These are phyloP conservation scores for Centella asiatica DNA, from an alignment of 129 eudicot genomes.

Conservation along the genomic window DNA sequence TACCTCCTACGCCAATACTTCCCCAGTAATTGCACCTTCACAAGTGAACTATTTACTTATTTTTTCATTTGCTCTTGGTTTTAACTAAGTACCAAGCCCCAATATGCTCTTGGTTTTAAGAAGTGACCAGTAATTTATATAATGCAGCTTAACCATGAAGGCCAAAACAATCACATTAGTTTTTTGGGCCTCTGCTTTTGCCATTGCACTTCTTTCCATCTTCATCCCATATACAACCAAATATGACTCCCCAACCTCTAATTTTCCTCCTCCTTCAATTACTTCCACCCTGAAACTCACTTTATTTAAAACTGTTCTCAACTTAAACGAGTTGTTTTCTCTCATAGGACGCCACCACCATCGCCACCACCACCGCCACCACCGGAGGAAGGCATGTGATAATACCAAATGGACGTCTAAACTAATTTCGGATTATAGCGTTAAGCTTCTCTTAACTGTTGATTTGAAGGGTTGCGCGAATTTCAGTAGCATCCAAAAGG, in stretches of 20 bases:
- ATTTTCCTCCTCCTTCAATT: not conserved
- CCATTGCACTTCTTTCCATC: slow-evolving; percentile 48
- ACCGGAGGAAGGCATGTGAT: slow-evolving; percentile 30
- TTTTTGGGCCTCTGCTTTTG: slow-evolving; percentile 49
- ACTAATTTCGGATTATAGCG: slow-evolving; percentile 35
- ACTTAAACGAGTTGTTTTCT: slow-evolving; percentile 19
- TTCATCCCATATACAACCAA: slow-evolving; percentile 18
- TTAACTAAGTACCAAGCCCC: no score
- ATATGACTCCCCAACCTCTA: slow-evolving; percentile 14
- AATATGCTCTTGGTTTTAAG: no score
- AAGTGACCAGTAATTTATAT: no score
- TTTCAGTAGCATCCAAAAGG: slow-evolving; percentile 72
- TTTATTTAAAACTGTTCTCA: slow-evolving; percentile 19
- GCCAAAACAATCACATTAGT: slow-evolving; percentile 25
- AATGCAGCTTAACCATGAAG: slow-evolving; percentile 46
- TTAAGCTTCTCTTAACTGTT: slow-evolving; percentile 50
- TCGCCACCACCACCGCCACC: slow-evolving; percentile 35
- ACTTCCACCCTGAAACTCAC: slow-evolving; percentile 13
- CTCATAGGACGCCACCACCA: slow-evolving; percentile 3
- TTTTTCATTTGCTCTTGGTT: no score
- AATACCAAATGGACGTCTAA: slow-evolving; percentile 45
- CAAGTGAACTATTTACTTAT: no score
- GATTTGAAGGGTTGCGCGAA: slow-evolving; percentile 66
- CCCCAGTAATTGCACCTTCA: not conserved
- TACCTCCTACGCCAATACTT: slow-evolving; percentile 4